Percentiles rank a stretch among this genome's conserved stretches.
Conservation (phyloP, 2,329 filamentous ascomycete genomes). For the Arthrobotrys iridis region DNA sequence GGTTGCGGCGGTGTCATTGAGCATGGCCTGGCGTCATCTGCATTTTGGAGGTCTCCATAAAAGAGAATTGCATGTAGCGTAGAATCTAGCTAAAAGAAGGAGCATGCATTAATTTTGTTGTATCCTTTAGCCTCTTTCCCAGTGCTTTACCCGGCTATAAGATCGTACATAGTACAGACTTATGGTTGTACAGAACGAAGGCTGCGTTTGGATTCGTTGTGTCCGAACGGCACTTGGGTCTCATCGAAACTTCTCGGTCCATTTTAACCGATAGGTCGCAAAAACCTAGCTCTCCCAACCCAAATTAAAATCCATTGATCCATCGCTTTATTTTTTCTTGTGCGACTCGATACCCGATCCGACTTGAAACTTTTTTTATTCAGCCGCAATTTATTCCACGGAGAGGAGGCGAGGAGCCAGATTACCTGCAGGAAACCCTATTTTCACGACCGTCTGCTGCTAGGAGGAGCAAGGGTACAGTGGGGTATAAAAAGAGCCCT, state of each 20-base stretch:
- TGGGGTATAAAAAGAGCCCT: conserved; percentile 48
- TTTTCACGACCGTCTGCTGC: conserved; percentile 37
- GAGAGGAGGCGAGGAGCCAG: conserved; percentile 5
- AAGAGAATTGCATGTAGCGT: conserved; percentile 18
- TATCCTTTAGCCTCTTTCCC: conserved; percentile 2
- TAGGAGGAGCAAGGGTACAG: not conserved
- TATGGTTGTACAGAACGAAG: not conserved
- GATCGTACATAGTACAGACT: not conserved
- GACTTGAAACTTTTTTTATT: not conserved
- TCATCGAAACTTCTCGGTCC: not conserved
- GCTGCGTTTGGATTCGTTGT: not conserved
- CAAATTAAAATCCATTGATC: conserved; percentile 51
- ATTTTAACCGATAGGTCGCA: conserved; percentile 40
- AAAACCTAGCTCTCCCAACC: conserved; percentile 14
- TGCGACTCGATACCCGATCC: conserved; percentile 3
- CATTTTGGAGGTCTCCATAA: conserved; percentile 19
- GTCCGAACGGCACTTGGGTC: not conserved
- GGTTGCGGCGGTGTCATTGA: conserved; percentile 28
- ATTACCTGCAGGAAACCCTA: conserved; percentile 51
- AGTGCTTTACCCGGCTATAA: conserved; percentile 8
- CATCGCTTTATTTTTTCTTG: conserved; percentile 19
- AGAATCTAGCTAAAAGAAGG: conserved; percentile 8
- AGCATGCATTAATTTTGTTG: conserved; percentile 2
- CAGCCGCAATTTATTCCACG: conserved; percentile 46
- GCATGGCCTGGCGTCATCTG: conserved; percentile 54